Evolutionary conservation across 176 grass and related monocot species (phyloP).

Genomic region (sorghum (Sorghum bicolor)): DNA sequence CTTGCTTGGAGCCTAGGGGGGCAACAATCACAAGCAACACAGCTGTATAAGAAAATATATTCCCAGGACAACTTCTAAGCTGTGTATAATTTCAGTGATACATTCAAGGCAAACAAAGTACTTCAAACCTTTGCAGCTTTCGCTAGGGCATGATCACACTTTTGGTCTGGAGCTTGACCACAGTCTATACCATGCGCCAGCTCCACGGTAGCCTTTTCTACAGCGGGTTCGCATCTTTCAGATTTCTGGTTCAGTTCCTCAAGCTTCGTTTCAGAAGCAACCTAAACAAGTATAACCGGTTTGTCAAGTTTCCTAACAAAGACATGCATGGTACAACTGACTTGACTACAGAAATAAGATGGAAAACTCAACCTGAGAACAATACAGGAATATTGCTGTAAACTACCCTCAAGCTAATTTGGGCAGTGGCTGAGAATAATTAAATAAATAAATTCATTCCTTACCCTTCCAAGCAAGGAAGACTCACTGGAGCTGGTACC

Average conservation of each 20-base stretch:
- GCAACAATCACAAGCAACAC: not conserved
- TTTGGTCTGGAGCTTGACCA: not conserved
- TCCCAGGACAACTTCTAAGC: not conserved
- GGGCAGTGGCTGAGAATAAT: not conserved
- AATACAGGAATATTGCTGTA: too few relatives aligned
- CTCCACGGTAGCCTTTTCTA: not conserved
- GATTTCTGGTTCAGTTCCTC: not conserved
- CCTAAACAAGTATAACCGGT: conserved; percentile 23
- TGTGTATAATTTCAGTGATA: not conserved
- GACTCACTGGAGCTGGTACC: conserved; percentile 8
- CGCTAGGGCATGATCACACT: not conserved
- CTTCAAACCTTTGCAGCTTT: conserved; percentile 27
- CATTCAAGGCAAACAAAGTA: not conserved
- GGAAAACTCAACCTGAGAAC: not conserved
- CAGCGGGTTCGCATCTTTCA: not conserved
- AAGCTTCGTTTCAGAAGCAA: conserved; percentile 3
- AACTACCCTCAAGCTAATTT: not conserved
- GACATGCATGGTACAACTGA: not conserved
- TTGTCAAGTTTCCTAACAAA: not conserved
- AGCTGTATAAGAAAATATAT: conserved; percentile 5
- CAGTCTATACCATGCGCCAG: conserved; percentile 17
- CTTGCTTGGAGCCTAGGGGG: conserved; percentile 27
- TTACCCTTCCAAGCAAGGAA: conserved; percentile 22
- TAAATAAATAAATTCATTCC: conserved; percentile 3
- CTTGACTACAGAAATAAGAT: not conserved